These are phyloP conservation scores for Vickermania spadyakhi DNA, from an alignment of 208 protist species.

Conservation along the genomic window DNA sequence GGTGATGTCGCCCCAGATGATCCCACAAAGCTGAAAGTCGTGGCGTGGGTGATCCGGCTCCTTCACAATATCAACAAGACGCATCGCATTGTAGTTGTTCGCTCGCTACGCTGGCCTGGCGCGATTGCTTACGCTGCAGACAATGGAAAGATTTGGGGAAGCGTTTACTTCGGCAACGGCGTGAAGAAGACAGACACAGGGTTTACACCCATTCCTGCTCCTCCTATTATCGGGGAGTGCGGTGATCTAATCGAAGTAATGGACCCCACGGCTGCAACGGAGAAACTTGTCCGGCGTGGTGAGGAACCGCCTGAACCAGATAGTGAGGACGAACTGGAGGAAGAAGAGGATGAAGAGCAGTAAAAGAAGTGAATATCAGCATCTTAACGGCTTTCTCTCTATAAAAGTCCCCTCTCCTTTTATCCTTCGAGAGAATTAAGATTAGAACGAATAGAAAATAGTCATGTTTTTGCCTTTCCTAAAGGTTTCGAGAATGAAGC, in stretches of 20 bases:
- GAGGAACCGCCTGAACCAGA: conserved; percentile 81
- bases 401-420: no score
- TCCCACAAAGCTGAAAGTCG: conserved; percentile 72
- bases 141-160: conserved; percentile 60
- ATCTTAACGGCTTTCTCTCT: no score
- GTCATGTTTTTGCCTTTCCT: no score
- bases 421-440: no score
- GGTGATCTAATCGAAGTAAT: conserved; percentile 71
- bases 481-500: no score
- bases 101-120: conserved; percentile 86
- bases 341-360: conserved; percentile 57
- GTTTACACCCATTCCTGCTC: conserved; percentile 76
- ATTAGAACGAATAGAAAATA: no score
- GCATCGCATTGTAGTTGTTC: conserved; percentile 74
- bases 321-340: conserved; percentile 78
- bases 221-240: conserved; percentile 71
- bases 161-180: conserved; percentile 87
- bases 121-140: conserved; percentile 72
- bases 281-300: conserved; percentile 88
- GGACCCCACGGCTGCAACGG: conserved; percentile 78
- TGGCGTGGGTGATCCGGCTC: conserved; percentile 68
- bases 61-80: conserved; percentile 77
- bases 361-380: no score
- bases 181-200: conserved; percentile 80
- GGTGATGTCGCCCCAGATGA: conserved; percentile 84